Evolutionary conservation across 192 early-diverging fungal species (phyloP).

Genomic region (Entomortierella parvispora): DNA sequence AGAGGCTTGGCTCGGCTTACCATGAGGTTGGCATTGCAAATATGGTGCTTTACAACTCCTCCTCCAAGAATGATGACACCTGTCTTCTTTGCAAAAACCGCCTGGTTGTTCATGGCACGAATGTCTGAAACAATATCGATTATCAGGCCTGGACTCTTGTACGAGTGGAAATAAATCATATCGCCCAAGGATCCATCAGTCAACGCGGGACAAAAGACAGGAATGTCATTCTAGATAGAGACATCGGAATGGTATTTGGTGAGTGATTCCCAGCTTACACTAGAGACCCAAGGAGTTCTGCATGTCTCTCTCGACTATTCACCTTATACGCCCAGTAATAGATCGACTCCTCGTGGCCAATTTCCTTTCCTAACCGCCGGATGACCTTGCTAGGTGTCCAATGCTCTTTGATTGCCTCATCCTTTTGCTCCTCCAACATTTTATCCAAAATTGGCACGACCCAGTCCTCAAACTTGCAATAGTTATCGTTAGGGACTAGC

Average conservation of each 20-base stretch:
- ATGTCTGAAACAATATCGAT: slow-evolving; percentile 95
- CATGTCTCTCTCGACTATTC: background rate
- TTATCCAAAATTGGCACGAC: slow-evolving; percentile 93
- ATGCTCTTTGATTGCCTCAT: slow-evolving; percentile 58
- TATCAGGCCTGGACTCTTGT: slow-evolving; percentile 92
- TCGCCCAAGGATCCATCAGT: slow-evolving; percentile 98
- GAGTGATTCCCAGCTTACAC: background rate
- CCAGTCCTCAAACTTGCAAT: slow-evolving; percentile 99
- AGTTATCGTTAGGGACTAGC: slow-evolving; percentile 98
- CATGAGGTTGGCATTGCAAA: slow-evolving; percentile 99
- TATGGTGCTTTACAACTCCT: slow-evolving; percentile 98
- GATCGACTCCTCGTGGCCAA: slow-evolving; percentile 88
- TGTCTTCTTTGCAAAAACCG: slow-evolving; percentile 96
- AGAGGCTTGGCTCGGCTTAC: slow-evolving; percentile 37
- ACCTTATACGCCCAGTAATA: slow-evolving; percentile 98
- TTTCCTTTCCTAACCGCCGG: slow-evolving; percentile 86
- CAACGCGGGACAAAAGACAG: slow-evolving; percentile 96
- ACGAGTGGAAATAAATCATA: slow-evolving; percentile 99
- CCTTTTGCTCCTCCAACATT: slow-evolving; percentile 92
- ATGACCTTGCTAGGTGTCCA: slow-evolving; percentile 98
- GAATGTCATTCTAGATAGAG: slow-evolving; percentile 87
- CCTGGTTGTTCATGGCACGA: slow-evolving; percentile 89
- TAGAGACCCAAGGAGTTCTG: background rate
- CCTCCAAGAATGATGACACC: slow-evolving; percentile 98
- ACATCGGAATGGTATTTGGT: background rate